phyloP scores from a whole-genome alignment of 257 asterid genomes.

The Pogostemon cablin region DNA sequence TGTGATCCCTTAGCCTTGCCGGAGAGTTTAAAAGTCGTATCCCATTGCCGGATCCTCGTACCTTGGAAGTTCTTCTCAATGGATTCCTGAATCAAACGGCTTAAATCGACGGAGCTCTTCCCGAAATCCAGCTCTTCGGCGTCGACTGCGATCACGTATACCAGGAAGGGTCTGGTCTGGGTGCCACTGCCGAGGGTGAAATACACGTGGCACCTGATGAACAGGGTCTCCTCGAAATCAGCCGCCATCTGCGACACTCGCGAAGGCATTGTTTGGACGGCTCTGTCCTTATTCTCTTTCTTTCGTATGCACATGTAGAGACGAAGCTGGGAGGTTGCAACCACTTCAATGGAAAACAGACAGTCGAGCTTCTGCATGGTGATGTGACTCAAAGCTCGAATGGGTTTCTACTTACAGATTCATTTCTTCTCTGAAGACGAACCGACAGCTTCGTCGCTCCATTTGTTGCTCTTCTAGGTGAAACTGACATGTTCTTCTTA shows the following conservation, averaged over 20 bases:
- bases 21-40: slow-evolving; percentile 49
- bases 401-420: slow-evolving; percentile 90
- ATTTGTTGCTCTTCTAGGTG: slow-evolving; percentile 29
- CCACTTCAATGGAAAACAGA: slow-evolving; percentile 82
- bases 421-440: slow-evolving; percentile 45
- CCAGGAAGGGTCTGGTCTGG: slow-evolving; percentile 66
- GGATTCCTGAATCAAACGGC: slow-evolving; percentile 72
- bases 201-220: slow-evolving; percentile 79
- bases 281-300: slow-evolving; percentile 69
- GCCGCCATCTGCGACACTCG: slow-evolving; percentile 79
- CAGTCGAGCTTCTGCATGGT: slow-evolving; percentile 89
- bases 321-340: slow-evolving; percentile 64
- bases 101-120: slow-evolving; percentile 62
- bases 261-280: slow-evolving; percentile 92
- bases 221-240: slow-evolving; percentile 90
- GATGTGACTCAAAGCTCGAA: slow-evolving; percentile 73
- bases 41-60: slow-evolving; percentile 73
- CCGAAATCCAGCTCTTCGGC: slow-evolving; percentile 85
- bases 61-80: slow-evolving; percentile 75
- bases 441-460: slow-evolving; percentile 40
- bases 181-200: slow-evolving; percentile 58
- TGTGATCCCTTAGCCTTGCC: slow-evolving; percentile 77
- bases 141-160: slow-evolving; percentile 75
- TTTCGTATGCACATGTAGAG: slow-evolving; percentile 76
- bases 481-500: not conserved